These are phyloP conservation scores for Diaporthe helianthi DNA, from an alignment of 2,329 filamentous ascomycete genomes.

Conservation along the genomic window DNA sequence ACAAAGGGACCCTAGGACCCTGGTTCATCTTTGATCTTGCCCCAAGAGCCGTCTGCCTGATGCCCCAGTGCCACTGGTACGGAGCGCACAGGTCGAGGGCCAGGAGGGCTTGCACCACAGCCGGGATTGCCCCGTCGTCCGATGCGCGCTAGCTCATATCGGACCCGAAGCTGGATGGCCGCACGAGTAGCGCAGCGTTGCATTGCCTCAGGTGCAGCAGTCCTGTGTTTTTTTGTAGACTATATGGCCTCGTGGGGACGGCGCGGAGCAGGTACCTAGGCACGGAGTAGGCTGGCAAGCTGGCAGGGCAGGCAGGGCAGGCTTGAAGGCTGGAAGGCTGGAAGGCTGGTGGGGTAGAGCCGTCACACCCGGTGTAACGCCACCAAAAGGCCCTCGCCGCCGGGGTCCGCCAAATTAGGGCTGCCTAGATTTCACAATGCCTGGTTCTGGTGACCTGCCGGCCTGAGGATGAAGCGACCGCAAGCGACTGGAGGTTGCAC, in stretches of 20 bases:
- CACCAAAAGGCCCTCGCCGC: slow-evolving; percentile 17
- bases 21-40: slow-evolving; percentile 28
- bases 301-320: no score
- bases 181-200: slow-evolving; percentile 29
- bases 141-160: slow-evolving; percentile 27
- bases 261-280: slow-evolving; percentile 6
- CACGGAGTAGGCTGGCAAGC: no score
- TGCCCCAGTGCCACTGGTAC: no score
- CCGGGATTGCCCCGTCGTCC: slow-evolving; percentile 28
- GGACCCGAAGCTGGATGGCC: slow-evolving; percentile 16
- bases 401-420: not conserved
- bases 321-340: no score
- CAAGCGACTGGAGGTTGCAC: slow-evolving; percentile 7
- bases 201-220: slow-evolving; percentile 31
- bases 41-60: slow-evolving; percentile 27
- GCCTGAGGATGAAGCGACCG: slow-evolving; percentile 31
- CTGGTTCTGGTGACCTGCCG: slow-evolving; percentile 11
- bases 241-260: slow-evolving; percentile 21
- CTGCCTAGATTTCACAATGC: not conserved
- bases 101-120: slow-evolving; percentile 29
- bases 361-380: slow-evolving; percentile 18
- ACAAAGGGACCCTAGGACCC: slow-evolving; percentile 19
- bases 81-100: no score
- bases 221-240: no score
- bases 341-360: no score